Base-by-base conservation (phyloP, 345 rosid genomes). In the Hibiscus trionum region DNA sequence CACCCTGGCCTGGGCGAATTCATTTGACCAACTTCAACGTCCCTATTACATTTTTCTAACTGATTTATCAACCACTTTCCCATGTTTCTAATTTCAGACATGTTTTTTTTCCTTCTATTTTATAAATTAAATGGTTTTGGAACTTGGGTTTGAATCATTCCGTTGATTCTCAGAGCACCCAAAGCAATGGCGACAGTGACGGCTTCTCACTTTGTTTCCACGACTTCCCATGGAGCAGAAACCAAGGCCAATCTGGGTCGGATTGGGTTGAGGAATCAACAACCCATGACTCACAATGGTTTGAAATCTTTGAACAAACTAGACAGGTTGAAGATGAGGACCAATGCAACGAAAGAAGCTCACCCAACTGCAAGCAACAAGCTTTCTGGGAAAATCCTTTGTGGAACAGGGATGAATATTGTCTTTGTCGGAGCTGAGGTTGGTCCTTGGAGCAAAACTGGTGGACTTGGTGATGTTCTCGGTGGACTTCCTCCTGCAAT, bases 391-490 rank as follows among this genome's bases (percentile, higher is more conserved):
- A 78, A 76, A 67, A 81, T 86, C 15, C 55, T 80, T 15, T 84
- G 89, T 59, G 76, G 76, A 39, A 77, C 58, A 53, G 97, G 95
- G 60, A 89, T 88, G 90, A 74, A 73, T 50, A 4, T 90, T 49
- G 67, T 90, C 59, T 88, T 89, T 61, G 82, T 93, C 44, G 85
- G 81, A 14, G 79, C 93, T 70, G 98, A 93, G 86, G 89, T 85
- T 46, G 88, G 78, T 75, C 97, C 95, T 6, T 93, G 98, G 98
- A 85, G 95, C 76, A 93, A 93, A 83, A 89, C 97, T 56, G 98
- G 98, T 72, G 98, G 98, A 16, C 98, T 93, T 49, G 98, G 96
- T 58, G 97, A 93, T 80, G 98, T 93, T 61, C 78, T 89, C 2
- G 97, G 95, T 57, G 98, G 98, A 74, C 82, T 93, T n/a, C 97